These are phyloP conservation scores for Ascochyta koolunga DNA, from an alignment of 2,329 filamentous ascomycete genomes.

Conservation along the genomic window DNA sequence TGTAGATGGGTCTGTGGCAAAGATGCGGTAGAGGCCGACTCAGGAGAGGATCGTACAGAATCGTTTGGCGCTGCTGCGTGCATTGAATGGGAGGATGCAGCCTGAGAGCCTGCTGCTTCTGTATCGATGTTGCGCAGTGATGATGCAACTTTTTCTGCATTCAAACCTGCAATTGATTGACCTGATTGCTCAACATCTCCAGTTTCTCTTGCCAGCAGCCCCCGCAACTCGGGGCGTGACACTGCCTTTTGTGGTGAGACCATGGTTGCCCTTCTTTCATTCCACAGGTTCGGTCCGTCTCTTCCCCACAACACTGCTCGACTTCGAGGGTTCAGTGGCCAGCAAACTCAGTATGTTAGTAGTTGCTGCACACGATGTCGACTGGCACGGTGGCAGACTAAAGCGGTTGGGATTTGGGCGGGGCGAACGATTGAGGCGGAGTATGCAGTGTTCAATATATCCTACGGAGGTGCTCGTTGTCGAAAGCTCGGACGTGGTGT, in stretches of 20 bases:
- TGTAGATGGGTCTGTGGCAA: not conserved
- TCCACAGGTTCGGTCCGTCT: conserved; percentile 12
- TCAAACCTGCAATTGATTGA: conserved; percentile 24
- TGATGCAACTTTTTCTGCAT: conserved; percentile 30
- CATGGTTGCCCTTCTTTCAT: conserved; percentile 27
- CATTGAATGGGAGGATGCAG: not conserved
- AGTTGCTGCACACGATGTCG: not conserved
- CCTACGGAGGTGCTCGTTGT: not conserved
- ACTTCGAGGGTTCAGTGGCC: not conserved
- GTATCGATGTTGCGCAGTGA: conserved; percentile 17
- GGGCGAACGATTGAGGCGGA: not conserved
- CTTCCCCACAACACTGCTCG: conserved; percentile 1
- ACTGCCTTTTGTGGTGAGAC: conserved; percentile 25
- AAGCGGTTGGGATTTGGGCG: not conserved
- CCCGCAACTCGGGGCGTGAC: conserved; percentile 23
- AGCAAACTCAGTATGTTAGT: not conserved
- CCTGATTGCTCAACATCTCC: conserved; percentile 30
- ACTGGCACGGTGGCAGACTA: not conserved
- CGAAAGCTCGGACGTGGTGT: conserved; percentile 1
- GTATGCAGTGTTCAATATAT: not conserved
- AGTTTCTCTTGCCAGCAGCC: conserved; percentile 14
- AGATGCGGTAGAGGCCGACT: not conserved
- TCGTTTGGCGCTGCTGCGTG: conserved; percentile 1
- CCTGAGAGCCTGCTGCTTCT: conserved; percentile 2
- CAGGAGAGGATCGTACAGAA: not conserved